A percentile compares a stretch with the other conserved stretches of the same genome.
These are phyloP conservation scores for Beauveria rudraprayagi DNA, from an alignment of 2,329 filamentous ascomycete species.

Conservation along the genomic window DNA sequence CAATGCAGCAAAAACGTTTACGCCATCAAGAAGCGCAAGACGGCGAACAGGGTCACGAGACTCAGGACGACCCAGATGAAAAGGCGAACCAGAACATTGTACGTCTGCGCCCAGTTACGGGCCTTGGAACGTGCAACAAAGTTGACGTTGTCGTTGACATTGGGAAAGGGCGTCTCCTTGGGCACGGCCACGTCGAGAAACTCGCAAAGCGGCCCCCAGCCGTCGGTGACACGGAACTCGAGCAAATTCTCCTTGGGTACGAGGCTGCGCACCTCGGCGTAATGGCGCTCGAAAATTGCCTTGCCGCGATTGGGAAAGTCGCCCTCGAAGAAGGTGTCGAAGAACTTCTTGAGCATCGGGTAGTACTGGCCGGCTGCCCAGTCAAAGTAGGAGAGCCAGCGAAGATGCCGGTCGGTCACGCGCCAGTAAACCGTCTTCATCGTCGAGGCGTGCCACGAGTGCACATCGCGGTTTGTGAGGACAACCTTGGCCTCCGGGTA, in stretches of 20 bases:
- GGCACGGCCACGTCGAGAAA: constrained; percentile 28
- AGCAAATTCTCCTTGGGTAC: constrained; percentile 25
- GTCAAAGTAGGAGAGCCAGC: constrained; percentile 32
- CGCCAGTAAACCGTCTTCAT: constrained; percentile 64
- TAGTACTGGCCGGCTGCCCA: constrained; percentile 63
- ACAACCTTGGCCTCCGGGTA: constrained; percentile 68
- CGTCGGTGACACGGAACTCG: constrained; percentile 27
- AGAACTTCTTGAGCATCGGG: constrained; percentile 63
- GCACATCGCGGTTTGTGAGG: constrained; percentile 56
- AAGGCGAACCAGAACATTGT: constrained; percentile 25
- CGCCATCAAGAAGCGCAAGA: not conserved
- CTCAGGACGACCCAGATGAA: constrained; percentile 14
- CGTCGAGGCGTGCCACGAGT: constrained; percentile 54
- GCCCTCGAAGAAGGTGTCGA: constrained; percentile 58
- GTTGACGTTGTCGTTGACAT: constrained; percentile 28
- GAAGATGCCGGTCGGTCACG: constrained; percentile 51
- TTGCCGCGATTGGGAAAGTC: constrained; percentile 60
- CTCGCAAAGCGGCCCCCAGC: constrained; percentile 30
- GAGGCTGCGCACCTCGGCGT: constrained; percentile 25
- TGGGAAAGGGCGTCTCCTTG: constrained; percentile 26
- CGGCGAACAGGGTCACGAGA: constrained; percentile 11
- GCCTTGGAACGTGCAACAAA: constrained; percentile 26
- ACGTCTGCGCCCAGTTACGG: constrained; percentile 27
- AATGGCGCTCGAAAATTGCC: constrained; percentile 44
- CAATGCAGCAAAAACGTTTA: not conserved